These are phyloP conservation scores for Polychytrium aggregatum DNA, from an alignment of 192 early-diverging fungal genomes.

Conservation along the genomic window DNA sequence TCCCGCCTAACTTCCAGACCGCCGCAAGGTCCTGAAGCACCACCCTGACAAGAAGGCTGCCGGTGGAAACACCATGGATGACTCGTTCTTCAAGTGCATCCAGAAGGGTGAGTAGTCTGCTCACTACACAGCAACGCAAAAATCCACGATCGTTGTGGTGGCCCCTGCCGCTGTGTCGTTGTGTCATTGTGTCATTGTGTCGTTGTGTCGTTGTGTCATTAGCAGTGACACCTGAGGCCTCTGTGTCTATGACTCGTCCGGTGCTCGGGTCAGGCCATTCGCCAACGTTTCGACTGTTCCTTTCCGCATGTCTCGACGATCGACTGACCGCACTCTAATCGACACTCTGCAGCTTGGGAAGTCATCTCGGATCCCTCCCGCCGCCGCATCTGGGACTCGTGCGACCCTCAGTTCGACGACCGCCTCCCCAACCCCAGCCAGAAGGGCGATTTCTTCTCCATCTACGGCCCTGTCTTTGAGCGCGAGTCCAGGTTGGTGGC, in stretches of 20 bases:
- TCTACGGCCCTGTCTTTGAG: slow-evolving; percentile 64
- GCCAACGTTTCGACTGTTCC: too few species aligned
- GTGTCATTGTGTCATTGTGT: too few species aligned
- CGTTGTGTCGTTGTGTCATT: too few species aligned
- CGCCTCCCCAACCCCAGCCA: slow-evolving; percentile 46
- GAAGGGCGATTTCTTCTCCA: slow-evolving; percentile 74
- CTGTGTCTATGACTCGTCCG: too few species aligned
- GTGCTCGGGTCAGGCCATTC: too few species aligned
- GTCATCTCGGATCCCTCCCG: slow-evolving; percentile 79
- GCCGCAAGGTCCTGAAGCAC: slow-evolving; percentile 90
- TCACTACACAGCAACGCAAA: too few species aligned
- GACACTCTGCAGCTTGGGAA: slow-evolving; percentile 65
- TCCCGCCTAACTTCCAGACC: slow-evolving; percentile 21
- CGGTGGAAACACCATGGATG: slow-evolving; percentile 56
- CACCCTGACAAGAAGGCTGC: slow-evolving; percentile 98
- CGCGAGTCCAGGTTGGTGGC: slow-evolving; percentile 79
- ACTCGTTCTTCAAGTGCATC: slow-evolving; percentile 99
- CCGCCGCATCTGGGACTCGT: slow-evolving; percentile 92
- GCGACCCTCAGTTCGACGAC: slow-evolving; percentile 75
- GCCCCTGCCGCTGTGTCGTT: too few species aligned
- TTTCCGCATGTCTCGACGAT: too few species aligned
- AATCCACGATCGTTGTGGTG: too few species aligned
- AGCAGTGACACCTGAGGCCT: too few species aligned
- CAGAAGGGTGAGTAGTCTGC: slow-evolving; percentile 46
- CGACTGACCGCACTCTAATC: too few species aligned